These are phyloP conservation scores for Colletotrichum viniferum DNA, from an alignment of 2,329 filamentous ascomycete genomes.

Conservation along the genomic window DNA sequence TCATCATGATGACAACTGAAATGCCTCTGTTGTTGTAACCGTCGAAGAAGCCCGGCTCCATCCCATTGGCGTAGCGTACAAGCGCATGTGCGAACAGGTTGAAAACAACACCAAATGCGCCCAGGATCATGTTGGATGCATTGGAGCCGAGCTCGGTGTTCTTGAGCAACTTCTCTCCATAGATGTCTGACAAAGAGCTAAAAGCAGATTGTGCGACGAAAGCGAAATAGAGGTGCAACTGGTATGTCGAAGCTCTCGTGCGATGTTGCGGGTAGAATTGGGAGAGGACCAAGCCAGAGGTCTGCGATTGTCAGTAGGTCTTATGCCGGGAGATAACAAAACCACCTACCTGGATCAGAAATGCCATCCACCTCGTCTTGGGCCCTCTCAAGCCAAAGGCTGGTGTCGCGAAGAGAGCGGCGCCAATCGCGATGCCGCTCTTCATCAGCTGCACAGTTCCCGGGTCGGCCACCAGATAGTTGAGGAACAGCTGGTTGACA, in stretches of 20 bases:
- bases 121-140: constrained; percentile 33
- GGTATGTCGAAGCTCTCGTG: constrained; percentile 26
- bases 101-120: constrained; percentile 29
- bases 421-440: constrained; percentile 32
- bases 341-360: constrained; percentile 29
- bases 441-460: constrained; percentile 34
- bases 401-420: constrained; percentile 28
- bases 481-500: constrained; percentile 29
- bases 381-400: constrained; percentile 26
- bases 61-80: constrained; percentile 22
- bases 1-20: constrained; percentile 32
- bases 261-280: constrained; percentile 30
- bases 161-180: constrained; percentile 35
- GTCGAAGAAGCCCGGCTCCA: constrained; percentile 28
- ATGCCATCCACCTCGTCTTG: constrained; percentile 33
- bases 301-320: not conserved
- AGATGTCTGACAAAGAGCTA: constrained; percentile 32
- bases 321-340: too few relatives aligned
- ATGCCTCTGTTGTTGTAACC: constrained; percentile 27
- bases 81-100: constrained; percentile 32
- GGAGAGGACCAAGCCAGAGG: constrained; percentile 31
- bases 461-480: constrained; percentile 32
- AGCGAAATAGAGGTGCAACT: constrained; percentile 29
- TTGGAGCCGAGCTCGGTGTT: constrained; percentile 30
- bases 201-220: constrained; percentile 32